Evolutionary conservation across 2,329 filamentous ascomycete species (phyloP).

Genomic region (Kalaharituber pfeilii): DNA sequence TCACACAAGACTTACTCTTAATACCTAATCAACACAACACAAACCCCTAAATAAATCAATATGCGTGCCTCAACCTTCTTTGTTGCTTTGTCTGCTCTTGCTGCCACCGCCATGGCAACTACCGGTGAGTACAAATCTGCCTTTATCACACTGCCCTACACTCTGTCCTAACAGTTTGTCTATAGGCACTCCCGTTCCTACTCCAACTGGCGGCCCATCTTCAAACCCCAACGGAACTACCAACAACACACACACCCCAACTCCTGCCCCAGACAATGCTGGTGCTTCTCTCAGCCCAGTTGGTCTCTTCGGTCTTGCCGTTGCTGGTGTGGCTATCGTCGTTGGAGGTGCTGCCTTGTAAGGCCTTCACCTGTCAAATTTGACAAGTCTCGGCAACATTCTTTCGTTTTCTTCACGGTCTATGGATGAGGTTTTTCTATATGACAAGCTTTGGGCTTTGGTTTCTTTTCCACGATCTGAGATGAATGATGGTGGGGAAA

Average conservation of each 20-base stretch:
- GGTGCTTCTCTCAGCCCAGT: neutral
- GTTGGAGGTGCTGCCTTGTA: neutral
- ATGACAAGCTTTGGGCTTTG: neutral
- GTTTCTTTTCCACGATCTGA: neutral
- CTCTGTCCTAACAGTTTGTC: neutral
- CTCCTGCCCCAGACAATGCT: neutral
- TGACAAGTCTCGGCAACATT: neutral
- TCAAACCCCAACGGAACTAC: neutral
- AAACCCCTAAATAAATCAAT: neutral
- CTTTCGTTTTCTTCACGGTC: neutral
- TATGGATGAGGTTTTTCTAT: neutral
- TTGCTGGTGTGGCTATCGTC: neutral
- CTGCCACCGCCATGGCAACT: neutral
- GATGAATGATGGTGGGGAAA: neutral
- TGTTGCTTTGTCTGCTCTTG: neutral
- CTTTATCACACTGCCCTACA: neutral
- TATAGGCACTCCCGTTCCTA: neutral
- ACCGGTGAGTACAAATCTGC: neutral
- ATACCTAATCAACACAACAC: neutral
- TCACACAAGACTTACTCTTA: neutral
- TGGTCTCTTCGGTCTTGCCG: neutral
- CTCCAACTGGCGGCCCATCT: neutral
- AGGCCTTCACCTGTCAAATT: neutral
- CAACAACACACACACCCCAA: conserved; percentile 1
- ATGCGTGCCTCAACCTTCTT: neutral